Base-by-base conservation (phyloP, 116 monocot species). In the Phalaenopsis hybrid region DNA sequence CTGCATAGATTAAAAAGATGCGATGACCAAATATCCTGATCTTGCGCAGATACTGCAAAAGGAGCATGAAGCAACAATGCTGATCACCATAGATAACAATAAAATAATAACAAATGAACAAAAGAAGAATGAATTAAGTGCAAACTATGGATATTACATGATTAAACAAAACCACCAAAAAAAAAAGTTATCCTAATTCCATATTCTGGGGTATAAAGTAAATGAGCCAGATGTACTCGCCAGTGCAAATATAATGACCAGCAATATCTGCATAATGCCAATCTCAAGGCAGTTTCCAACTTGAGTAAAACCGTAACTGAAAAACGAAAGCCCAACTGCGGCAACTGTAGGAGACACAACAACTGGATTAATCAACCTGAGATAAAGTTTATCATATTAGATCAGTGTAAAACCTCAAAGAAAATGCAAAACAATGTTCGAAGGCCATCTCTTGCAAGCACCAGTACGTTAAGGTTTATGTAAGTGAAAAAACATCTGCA, bases 261-360 rank as follows among this genome's bases (percentile, higher is more conserved):
- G 81, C 75, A 94, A 86, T 80, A 98, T 90, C 78, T 98, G 97
- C 86, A 98, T 50, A 57, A 89, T 61, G 63, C 97, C 97, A 74
- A 98, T 92, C 86, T 98, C 95, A 75, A 98, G 79, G 75, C 97
- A 98, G 75, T 82, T 83, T 25, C 95, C 95, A 23, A 94, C 89
- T 92, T 85, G 87, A 81, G 95, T 92, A 82, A 98, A 94, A 74
- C 97, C 97, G 88, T 93, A 98, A 86, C 84, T 88, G 82, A 93
- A 98, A 86, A 98, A 98, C 20, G 97, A 98, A 81, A 98, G 95
- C 46, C 97, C 97, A 86, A 98, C 73, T 78, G 97, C 92, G 45
- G 97, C 93, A 84, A 98, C 84, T 2, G 97, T 98, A 67, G 97
- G 88, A 68, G 95, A 92, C 43, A 94, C 90, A 72, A 98, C 97